Evolutionary conservation across 192 early-diverging fungal species (phyloP), one percentile per base, ranked within the genome.

Genomic region (Spizellomyces sp.): DNA sequence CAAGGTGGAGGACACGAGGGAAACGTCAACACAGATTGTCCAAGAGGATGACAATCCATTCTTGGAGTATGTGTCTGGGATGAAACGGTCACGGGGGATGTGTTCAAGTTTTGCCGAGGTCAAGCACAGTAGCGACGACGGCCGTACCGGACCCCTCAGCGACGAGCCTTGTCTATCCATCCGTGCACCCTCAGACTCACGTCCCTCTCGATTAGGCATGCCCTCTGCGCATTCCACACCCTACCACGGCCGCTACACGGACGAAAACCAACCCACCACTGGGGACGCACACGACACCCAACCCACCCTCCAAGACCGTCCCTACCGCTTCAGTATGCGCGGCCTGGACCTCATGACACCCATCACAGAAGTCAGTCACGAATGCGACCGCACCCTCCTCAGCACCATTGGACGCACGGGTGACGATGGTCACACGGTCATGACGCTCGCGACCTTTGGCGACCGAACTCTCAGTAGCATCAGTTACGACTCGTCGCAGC

Each of bases 281-380:
- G 27, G 27, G 3, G 27, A 36, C 27, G 3, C 27, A 36, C 27
- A 36, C 3, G 27, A 36, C 27, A 54, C 14, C 4, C 12, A 19
- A 12, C 17, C 17, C 50, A 54, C 50, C 1, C 12, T 2, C 50
- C 17, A 0, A 19, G 14, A 54, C 12, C 14, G 12, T n/a, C 50
- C 50, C 17, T 54, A n/a, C 17, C 14, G 50, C 50, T 19, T 12
- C 14, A 54, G 50, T 4, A 19, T 12, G 12, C 50, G 50, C 50
- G 50, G 9, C 9, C 61, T 64, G 8, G 75, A 36, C 15, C 15
- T 65, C 55, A 83, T 83, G 81, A 83, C 81, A 7, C 81, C 81
- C 41, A 81, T 83, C 67, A 72, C 76, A 21, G 81, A 82, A 64
- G 62, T 52, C 8, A 58, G 45, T 12, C 70, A 71, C 55, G 74